A percentile compares a stretch with the other conserved stretches of the same genome.
These are phyloP conservation scores for Urochloa ruziziensis DNA, from an alignment of 176 grass and related monocot species.

Conservation along the genomic window DNA sequence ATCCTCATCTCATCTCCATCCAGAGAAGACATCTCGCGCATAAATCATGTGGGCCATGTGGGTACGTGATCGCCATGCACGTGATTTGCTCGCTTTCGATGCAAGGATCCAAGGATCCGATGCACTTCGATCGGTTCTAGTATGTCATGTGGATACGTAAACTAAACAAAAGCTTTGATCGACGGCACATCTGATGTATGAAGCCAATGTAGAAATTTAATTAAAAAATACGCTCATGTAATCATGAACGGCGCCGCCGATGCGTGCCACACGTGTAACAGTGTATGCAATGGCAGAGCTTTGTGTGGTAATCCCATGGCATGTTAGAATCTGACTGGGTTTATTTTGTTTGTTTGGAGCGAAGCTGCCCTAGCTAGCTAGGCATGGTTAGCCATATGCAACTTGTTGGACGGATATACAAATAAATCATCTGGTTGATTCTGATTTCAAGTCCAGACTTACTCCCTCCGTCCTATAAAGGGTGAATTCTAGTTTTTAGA, in stretches of 20 bases:
- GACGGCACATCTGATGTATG: not conserved
- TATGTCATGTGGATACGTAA: not conserved
- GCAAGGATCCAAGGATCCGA: slow-evolving; percentile 33
- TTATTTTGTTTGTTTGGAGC: not conserved
- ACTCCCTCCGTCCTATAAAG: too few relatives aligned
- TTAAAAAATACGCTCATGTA: too few relatives aligned
- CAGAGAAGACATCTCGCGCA: slow-evolving; percentile 26
- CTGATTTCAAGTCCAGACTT: too few relatives aligned
- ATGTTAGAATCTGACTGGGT: not conserved
- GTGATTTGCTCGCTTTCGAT: slow-evolving; percentile 24
- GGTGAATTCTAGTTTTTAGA: too few relatives aligned
- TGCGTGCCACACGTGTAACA: not conserved
- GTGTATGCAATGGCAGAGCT: not conserved
- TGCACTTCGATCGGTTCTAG: not conserved
- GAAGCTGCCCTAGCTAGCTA: too few relatives aligned
- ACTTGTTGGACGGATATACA: too few relatives aligned
- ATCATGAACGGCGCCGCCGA: not conserved
- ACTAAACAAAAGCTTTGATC: not conserved
- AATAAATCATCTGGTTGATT: too few relatives aligned
- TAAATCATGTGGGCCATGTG: slow-evolving; percentile 50
- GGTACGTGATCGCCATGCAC: slow-evolving; percentile 41
- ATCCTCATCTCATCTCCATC: not conserved
- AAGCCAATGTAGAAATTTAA: not conserved
- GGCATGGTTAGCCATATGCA: too few relatives aligned
- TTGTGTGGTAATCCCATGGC: not conserved